phyloP scores from a whole-genome alignment of 148 eudicot genomes.

The Rhododendron ferrugineum region DNA sequence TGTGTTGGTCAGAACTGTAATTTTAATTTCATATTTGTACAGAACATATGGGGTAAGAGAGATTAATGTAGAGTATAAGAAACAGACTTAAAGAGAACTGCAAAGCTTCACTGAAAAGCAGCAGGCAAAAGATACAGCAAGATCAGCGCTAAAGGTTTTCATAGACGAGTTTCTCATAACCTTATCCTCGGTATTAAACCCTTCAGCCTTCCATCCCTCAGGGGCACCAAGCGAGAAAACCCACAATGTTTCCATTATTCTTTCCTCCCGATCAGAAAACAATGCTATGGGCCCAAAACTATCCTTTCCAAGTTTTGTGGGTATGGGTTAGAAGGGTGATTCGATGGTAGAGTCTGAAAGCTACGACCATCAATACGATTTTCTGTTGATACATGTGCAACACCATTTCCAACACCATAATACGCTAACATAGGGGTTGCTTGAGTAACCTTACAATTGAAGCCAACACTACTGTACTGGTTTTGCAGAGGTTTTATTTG shows the following conservation, averaged over 20 bases:
- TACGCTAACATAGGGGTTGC: constrained; percentile 30
- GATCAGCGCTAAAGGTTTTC: not conserved
- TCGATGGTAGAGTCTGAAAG: constrained; percentile 45
- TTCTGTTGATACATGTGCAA: constrained; percentile 55
- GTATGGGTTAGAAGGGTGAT: constrained; percentile 55
- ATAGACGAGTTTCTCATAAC: not conserved
- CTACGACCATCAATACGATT: constrained; percentile 43
- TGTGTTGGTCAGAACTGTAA: not conserved
- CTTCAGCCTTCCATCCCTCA: not conserved
- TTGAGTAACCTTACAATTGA: constrained; percentile 38
- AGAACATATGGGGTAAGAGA: not conserved
- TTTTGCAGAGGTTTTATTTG: constrained; percentile 25
- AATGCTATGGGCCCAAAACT: constrained; percentile 6
- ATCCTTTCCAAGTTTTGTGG: constrained; percentile 52
- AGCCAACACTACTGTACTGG: constrained; percentile 29
- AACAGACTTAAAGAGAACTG: not conserved
- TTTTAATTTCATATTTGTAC: constrained; percentile 1
- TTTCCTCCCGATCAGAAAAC: not conserved
- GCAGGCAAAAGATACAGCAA: not conserved
- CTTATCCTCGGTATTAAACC: not conserved
- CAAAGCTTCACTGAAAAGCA: not conserved
- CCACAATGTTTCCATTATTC: not conserved
- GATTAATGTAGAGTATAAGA: not conserved
- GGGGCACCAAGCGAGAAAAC: not conserved
- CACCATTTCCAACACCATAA: constrained; percentile 55